Evolutionary conservation across 2,329 filamentous ascomycete genomes (phyloP), one percentile per base, ranked within the genome.

Genomic region (Cadophora gregata): DNA sequence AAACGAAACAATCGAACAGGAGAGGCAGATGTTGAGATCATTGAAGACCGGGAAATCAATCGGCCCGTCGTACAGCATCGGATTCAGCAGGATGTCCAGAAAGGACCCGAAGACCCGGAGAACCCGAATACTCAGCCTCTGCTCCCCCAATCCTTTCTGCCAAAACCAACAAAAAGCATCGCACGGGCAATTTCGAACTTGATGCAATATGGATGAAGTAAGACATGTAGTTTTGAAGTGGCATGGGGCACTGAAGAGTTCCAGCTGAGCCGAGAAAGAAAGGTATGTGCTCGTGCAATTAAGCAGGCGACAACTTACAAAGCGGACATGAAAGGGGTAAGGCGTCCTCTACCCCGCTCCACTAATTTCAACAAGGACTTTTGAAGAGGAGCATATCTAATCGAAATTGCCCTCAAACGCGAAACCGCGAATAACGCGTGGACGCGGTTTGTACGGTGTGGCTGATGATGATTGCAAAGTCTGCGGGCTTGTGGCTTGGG

Each of bases 321-420:
- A 25, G 53, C 53, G 29, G 53, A 58, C 21, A 58, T 58, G 31
- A 58, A 38, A 58, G 53, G 29, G 53, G 53, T 4, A 29, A 55
- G 51, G 31, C 29, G n/a, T 55, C 27, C 16, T 2, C 7, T 24
- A 51, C 48, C 48, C 48, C 48, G 48, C 48, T 51, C 12, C 21
- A 24, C 47, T 5, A 12, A 50, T 50, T 12, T 50, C 21, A 50
- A 27, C 5, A 14, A 27, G 47, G 47, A 6, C 29, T 29, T 51
- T 21, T 29, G 29, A 5, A 16, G 24, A 27, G 24, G 42, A 47
- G 42, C 24, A 29, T 29, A n/a, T 47, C 42, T 47, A n/a, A 47
- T 21, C 42, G 19, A 47, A 21, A 47, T 47, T 47, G 42, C 42
- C 42, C 42, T 21, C 42, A 47, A 7, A n/a, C 42, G n/a, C 42